Conservation (phyloP, 495 filamentous ascomycete genomes). For the Neurospora sp. region DNA sequence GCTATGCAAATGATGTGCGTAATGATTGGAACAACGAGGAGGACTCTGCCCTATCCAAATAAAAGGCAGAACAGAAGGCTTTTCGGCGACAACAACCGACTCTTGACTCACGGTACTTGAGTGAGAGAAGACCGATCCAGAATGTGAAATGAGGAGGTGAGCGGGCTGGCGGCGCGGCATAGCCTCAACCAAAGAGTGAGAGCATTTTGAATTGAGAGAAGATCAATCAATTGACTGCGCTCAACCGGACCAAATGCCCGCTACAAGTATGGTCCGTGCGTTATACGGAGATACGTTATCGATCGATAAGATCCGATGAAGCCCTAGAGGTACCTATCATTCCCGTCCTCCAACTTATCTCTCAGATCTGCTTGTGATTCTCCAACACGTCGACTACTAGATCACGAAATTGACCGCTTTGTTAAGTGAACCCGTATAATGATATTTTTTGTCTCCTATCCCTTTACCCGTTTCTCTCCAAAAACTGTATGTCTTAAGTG, state of each 20-base stretch:
- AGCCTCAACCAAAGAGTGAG: too few species aligned
- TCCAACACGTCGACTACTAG: not conserved
- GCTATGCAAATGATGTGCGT: not conserved
- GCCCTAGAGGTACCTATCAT: not conserved
- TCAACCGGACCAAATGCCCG: not conserved
- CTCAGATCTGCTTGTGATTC: not conserved
- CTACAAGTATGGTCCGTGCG: not conserved
- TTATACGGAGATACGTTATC: not conserved
- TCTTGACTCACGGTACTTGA: not conserved
- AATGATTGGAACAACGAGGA: not conserved
- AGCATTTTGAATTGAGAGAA: too few species aligned
- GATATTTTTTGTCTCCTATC: not conserved
- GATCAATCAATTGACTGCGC: too few species aligned
- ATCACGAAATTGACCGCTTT: not conserved
- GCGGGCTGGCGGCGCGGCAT: too few species aligned
- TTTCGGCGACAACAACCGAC: not conserved
- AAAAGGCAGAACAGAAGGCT: not conserved
- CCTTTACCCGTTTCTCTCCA: not conserved
- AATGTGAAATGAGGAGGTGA: too few species aligned
- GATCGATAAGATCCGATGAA: not conserved
- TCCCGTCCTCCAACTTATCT: not conserved
- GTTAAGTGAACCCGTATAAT: not conserved
- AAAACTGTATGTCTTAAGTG: not conserved
- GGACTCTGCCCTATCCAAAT: not conserved
- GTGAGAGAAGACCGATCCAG: not conserved